phyloP scores from a whole-genome alignment of 768 basidiomycete genomes.

The Hypholoma sublateritium region DNA sequence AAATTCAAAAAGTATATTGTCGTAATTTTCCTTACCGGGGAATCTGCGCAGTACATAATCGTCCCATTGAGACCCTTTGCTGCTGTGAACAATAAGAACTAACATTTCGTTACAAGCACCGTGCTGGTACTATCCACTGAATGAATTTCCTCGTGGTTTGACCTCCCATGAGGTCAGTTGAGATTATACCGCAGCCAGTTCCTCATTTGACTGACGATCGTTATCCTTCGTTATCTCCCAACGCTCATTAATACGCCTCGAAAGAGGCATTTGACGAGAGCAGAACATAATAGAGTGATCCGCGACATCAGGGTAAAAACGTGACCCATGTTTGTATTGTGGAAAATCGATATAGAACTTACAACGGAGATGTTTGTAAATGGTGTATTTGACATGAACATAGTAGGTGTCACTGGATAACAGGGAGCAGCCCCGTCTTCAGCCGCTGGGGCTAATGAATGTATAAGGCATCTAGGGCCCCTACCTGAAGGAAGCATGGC shows the following conservation, averaged over 20 bases:
- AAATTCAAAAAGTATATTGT: background rate
- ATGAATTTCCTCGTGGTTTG: background rate
- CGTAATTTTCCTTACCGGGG: background rate
- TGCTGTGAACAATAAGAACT: background rate
- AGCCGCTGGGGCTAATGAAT: too few relatives aligned
- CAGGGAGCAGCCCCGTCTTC: background rate
- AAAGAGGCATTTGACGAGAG: background rate
- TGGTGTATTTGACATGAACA: background rate
- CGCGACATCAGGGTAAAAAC: background rate
- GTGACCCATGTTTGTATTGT: background rate
- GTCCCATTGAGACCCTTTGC: background rate
- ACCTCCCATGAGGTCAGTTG: background rate
- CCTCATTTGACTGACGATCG: background rate
- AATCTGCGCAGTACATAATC: background rate
- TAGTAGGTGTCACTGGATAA: background rate
- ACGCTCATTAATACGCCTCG: background rate
- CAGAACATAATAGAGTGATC: background rate
- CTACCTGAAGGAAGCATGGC: too few relatives aligned
- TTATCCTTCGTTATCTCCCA: conserved; percentile 5
- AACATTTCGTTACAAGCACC: background rate
- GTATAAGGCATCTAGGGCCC: too few relatives aligned
- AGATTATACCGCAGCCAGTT: background rate
- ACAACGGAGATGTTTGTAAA: background rate
- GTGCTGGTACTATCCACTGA: background rate
- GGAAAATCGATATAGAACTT: conserved; percentile 5